Conservation (phyloP, 2,329 filamentous ascomycete species). For the Scedosporium boydii region DNA sequence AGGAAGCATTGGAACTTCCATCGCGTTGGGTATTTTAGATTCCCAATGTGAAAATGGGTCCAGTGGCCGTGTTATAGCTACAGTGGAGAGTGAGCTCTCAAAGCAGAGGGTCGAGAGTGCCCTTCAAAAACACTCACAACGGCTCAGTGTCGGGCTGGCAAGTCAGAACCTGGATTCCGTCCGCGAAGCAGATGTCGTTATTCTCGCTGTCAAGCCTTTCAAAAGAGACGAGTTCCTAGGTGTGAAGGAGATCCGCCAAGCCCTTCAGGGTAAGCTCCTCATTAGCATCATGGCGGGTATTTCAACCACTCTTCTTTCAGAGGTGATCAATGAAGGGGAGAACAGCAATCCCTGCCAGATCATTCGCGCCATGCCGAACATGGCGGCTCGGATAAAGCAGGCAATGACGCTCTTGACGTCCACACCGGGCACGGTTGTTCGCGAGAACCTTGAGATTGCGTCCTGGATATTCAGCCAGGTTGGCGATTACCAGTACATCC, state of each 20-base stretch:
- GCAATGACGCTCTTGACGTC: not conserved
- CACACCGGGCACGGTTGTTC: not conserved
- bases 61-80: not conserved
- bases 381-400: not conserved
- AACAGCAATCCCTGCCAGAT: not conserved
- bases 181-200: not conserved
- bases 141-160: not conserved
- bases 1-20: too few relatives aligned
- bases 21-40: too few relatives aligned
- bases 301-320: too few relatives aligned
- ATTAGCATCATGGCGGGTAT: too few relatives aligned
- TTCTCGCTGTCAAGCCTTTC: not conserved
- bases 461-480: not conserved
- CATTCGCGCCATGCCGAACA: not conserved
- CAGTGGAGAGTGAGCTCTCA: not conserved
- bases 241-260: not conserved
- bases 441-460: not conserved
- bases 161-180: not conserved
- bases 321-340: not conserved
- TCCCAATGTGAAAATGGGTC: too few relatives aligned
- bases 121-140: not conserved
- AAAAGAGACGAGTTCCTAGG: not conserved
- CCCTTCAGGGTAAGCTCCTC: not conserved
- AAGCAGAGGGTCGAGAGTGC: not conserved
- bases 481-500: not conserved